Evolutionary conservation across 1,284 basidiomycete genomes (phyloP).

Genomic region (Trametes sp.): DNA sequence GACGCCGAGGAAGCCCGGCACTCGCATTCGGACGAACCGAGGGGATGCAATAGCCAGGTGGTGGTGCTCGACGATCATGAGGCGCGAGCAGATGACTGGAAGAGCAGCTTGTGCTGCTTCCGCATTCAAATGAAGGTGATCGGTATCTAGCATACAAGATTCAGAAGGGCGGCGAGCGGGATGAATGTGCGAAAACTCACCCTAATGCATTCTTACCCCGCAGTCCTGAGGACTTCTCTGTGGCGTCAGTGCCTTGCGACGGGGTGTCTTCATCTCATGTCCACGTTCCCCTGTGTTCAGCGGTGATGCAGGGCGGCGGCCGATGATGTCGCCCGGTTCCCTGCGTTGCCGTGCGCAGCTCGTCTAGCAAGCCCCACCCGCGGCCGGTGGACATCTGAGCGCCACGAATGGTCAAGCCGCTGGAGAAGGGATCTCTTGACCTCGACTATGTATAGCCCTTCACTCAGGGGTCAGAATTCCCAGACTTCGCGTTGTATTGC

Average conservation of each 20-base stretch:
- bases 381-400: background rate
- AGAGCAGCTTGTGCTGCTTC: slow-evolving; percentile 20
- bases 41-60: slow-evolving; percentile 28
- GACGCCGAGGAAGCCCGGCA: slow-evolving; percentile 21
- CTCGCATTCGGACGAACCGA: slow-evolving; percentile 7
- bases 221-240: slow-evolving; percentile 22
- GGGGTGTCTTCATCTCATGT: background rate
- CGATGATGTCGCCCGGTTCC: background rate
- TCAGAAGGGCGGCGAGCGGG: slow-evolving; percentile 12
- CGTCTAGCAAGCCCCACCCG: background rate
- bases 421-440: slow-evolving; percentile 9
- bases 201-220: slow-evolving; percentile 24
- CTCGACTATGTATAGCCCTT: slow-evolving; percentile 14
- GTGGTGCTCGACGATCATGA: slow-evolving; percentile 31
- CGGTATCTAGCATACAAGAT: slow-evolving; percentile 22
- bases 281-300: background rate
- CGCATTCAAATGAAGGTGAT: slow-evolving; percentile 27
- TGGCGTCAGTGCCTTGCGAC: slow-evolving; percentile 13
- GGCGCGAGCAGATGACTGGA: slow-evolving; percentile 35
- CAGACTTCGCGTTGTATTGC: slow-evolving; percentile 10
- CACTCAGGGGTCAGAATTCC: slow-evolving; percentile 16
- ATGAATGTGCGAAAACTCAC: slow-evolving; percentile 29
- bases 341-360: slow-evolving; percentile 6
- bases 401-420: slow-evolving; percentile 11
- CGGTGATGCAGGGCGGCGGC: background rate